Percentiles rank a stretch among this genome's conserved stretches.
These are phyloP conservation scores for Colletotrichum euphorbiae DNA, from an alignment of 2,329 filamentous ascomycete species.

Conservation along the genomic window DNA sequence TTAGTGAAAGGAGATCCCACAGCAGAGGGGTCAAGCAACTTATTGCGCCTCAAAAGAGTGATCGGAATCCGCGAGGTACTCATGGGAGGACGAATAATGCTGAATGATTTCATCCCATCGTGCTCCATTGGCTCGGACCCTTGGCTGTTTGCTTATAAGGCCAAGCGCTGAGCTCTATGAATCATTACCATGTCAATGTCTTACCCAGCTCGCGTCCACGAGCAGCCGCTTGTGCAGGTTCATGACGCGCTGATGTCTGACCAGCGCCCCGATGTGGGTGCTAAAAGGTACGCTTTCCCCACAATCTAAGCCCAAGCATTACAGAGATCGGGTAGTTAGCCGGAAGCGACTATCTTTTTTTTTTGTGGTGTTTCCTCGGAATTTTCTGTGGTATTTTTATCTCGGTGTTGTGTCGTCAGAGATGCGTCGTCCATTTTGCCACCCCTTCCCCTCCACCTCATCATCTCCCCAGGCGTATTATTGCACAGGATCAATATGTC, in stretches of 20 bases:
- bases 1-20: background rate
- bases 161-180: slow-evolving; percentile 1
- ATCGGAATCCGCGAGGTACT: background rate
- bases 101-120: slow-evolving; percentile 26
- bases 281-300: background rate
- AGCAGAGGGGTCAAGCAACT: background rate
- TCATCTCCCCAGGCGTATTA: background rate
- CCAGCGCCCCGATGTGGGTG: too few relatives aligned
- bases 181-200: slow-evolving; percentile 29
- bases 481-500: background rate
- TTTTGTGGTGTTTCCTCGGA: too few relatives aligned
- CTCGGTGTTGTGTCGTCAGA: slow-evolving; percentile 14
- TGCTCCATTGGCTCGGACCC: background rate
- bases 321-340: background rate
- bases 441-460: background rate
- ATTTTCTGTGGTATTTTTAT: background rate
- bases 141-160: slow-evolving; percentile 17
- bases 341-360: background rate
- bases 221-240: background rate
- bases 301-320: slow-evolving; percentile 18
- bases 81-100: slow-evolving; percentile 12
- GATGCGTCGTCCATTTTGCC: slow-evolving; percentile 6
- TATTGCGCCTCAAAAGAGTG: background rate
- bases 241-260: slow-evolving; percentile 31
- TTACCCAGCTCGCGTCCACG: slow-evolving; percentile 1